Base-by-base conservation (phyloP, 129 eudicot species). In the Flaveria linearis region DNA sequence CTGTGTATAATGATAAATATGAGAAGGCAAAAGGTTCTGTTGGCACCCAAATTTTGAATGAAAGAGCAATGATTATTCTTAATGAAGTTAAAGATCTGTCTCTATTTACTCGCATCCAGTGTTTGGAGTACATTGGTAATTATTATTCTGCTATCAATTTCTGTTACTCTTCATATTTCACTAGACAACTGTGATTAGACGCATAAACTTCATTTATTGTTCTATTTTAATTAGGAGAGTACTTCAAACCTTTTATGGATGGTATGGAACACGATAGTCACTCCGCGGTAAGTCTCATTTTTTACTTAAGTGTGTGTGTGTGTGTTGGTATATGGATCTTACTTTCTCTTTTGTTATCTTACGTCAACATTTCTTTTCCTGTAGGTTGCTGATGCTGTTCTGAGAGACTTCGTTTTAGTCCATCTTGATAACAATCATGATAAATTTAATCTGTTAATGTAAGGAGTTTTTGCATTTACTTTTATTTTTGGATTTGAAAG, bases 1-100 rank as follows among this genome's bases (percentile, higher is more conserved):
- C 91, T 55, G 89, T 88, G 73, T 94, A 85, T 65, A 81, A 88
- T 46, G 90, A 85, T 39, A 83, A 82, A 62, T 85, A 83, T 33
- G 96, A 94, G 63, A 83, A 93, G 72, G 84, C 80, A 18, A 91
- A 71, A 73, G 98, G 98, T n/a, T 85, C 81, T 72, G 97, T 94
- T 81, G 98, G 98, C 57, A 91, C 98, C 66, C 98, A 91, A 82
- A 93, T 91, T 71, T 69, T 94, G 69, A 92, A 91, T 71, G 98
- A 94, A 84, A 82, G 98, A 74, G 98, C 93, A 47, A 78, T 88
- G 69, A 89, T 94, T 73, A 94, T 94, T 68, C 90, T 94, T 68
- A 91, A 87, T 81, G 98, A 94, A 88, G 87, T 91, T 78, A 91
- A 77, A 78, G 84, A 78, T 49, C 52, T 91, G 66, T 64, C 84